Percentiles rank a stretch among this genome's conserved stretches.
phyloP scores from a whole-genome alignment of 2,329 filamentous ascomycete genomes.

The Thermomyces lanuginosus region DNA sequence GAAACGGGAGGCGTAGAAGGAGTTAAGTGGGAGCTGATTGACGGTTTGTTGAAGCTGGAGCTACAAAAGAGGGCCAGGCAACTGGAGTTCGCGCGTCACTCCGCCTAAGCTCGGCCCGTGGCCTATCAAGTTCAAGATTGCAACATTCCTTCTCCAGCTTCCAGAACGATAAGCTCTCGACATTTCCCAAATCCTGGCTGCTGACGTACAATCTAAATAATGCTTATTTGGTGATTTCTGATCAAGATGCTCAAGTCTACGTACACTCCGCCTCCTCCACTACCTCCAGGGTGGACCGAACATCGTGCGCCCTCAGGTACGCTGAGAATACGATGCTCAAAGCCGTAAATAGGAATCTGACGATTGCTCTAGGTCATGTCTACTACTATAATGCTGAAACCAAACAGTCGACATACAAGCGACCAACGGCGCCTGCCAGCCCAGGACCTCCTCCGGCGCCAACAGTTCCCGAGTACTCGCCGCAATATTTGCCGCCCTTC shows the following conservation, averaged over 20 bases:
- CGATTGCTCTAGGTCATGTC: constrained; percentile 43
- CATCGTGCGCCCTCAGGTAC: constrained; percentile 67
- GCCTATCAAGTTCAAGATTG: constrained; percentile 20
- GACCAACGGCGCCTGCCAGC: constrained; percentile 37
- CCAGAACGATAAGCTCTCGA: too few relatives aligned
- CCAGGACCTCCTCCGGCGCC: constrained; percentile 23
- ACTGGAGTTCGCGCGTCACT: constrained; percentile 23
- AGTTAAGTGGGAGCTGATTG: too few relatives aligned
- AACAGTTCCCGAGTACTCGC: constrained; percentile 19
- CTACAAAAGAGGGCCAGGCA: constrained; percentile 24
- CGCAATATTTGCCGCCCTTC: constrained; percentile 20
- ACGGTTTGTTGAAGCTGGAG: too few relatives aligned
- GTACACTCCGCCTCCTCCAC: constrained; percentile 49
- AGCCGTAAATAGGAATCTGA: constrained; percentile 10
- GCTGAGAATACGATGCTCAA: too few relatives aligned
- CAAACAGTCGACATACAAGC: constrained; percentile 73
- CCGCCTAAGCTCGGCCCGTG: constrained; percentile 20
- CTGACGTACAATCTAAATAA: too few relatives aligned
- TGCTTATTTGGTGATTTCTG: too few relatives aligned
- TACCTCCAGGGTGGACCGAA: constrained; percentile 78
- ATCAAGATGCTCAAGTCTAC: constrained; percentile 63
- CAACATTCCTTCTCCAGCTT: constrained; percentile 11
- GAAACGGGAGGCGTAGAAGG: too few relatives aligned
- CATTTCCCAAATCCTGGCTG: too few relatives aligned
- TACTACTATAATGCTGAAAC: constrained; percentile 79